A percentile compares a stretch with the other conserved stretches of the same genome.
These are phyloP conservation scores for Neurospora africana DNA, from an alignment of 495 filamentous ascomycete genomes.

Conservation along the genomic window DNA sequence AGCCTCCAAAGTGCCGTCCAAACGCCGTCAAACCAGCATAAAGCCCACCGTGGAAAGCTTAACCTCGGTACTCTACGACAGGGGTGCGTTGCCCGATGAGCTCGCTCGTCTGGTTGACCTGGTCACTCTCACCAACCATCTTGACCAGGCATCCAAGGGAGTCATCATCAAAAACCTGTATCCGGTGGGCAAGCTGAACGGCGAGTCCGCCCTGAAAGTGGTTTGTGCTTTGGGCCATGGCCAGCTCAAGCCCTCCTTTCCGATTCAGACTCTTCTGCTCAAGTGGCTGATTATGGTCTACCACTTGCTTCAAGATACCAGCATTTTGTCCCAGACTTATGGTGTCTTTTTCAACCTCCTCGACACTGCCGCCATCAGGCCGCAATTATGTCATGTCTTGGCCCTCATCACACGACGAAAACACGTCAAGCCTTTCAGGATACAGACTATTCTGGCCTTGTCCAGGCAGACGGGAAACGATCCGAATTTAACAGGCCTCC, in stretches of 20 bases:
- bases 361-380: conserved; percentile 63
- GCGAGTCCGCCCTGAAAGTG: conserved; percentile 52
- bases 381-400: conserved; percentile 69
- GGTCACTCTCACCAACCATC: conserved; percentile 51
- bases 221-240: conserved; percentile 71
- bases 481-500: conserved; percentile 63
- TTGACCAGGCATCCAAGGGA: conserved; percentile 64
- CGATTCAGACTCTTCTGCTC: conserved; percentile 57
- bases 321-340: conserved; percentile 59
- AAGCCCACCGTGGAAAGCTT: conserved; percentile 39
- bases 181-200: conserved; percentile 51
- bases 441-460: conserved; percentile 61
- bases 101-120: conserved; percentile 57
- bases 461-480: conserved; percentile 58
- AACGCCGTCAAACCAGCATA: conserved; percentile 33
- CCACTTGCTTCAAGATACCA: conserved; percentile 56
- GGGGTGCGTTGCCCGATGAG: conserved; percentile 50
- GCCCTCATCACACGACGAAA: conserved; percentile 74
- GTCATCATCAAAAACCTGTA: conserved; percentile 65
- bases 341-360: conserved; percentile 72
- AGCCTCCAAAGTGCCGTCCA: conserved; percentile 41
- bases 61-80: conserved; percentile 46
- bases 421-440: conserved; percentile 76
- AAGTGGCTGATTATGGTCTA: conserved; percentile 76
- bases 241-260: conserved; percentile 61